Evolutionary conservation across 257 asterid species (phyloP), one percentile per base, ranked within the genome.

Genomic region (Rubia yunnanensis): DNA sequence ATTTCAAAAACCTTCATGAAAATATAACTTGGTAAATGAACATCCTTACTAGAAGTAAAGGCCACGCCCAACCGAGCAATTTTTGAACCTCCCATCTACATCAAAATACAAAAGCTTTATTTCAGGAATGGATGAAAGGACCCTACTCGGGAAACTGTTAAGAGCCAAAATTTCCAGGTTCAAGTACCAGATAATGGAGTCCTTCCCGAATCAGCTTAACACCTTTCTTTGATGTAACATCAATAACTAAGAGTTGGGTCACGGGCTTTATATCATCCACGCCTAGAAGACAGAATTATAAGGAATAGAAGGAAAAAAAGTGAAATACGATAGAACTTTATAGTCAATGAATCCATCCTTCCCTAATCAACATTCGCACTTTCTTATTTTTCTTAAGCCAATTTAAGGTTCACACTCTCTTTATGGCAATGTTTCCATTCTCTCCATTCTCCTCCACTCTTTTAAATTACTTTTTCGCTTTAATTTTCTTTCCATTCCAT

Each of bases 181-280:
- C 72, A 67, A 57, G 58, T 85, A 94, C 99, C 95, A 94, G 88
- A 76, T 88, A 94, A 60, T 73, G 94, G 67, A 94, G 75, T 76
- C 97, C 99, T 81, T 86, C 99, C 65, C 69, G 95, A 63, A 94
- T 82, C 83, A 94, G 80, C 81, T 85, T 88, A 81, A 86, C 76
- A 78, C 99, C 99, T 78, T 80, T 88, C 86, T 81, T 85, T 48
- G 95, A 88, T 63, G 87, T 61, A 71, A 84, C 68, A 75, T 85
- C 85, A 77, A 86, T 95, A 70, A 77, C 84, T 74, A 90, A 94
- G 82, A 89, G 87, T 83, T 94, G 99, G 77, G 97, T 88, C 78
- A 94, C 96, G 0, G 97, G 99, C 85, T 94, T 94, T 83, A 94
- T 68, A 72, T 94, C 96, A 80, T 90, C 99, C 61, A 79, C 73